Conservation (phyloP, 1,284 basidiomycete species). For the Ceratobasidium sp. region DNA sequence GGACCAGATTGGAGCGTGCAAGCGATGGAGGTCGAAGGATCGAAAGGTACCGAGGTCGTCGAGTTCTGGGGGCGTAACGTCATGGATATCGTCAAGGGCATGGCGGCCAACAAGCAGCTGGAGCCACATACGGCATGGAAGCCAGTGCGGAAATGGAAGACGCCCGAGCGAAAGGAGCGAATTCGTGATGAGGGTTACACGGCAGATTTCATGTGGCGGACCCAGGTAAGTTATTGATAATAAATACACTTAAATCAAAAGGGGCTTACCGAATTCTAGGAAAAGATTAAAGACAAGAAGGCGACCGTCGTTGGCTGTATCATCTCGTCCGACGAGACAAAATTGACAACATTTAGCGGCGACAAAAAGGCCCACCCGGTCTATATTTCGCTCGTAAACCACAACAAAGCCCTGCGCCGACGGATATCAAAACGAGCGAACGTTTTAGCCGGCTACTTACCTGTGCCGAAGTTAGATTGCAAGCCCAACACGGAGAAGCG, state of each 20-base stretch:
- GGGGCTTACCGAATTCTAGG: constrained; percentile 1
- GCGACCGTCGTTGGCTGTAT: constrained; percentile 35
- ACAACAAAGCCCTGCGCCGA: constrained; percentile 41
- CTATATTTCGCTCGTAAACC: constrained; percentile 48
- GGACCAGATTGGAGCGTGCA: constrained; percentile 10
- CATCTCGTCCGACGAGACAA: constrained; percentile 47
- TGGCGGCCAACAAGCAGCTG: constrained; percentile 49
- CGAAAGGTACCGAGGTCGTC: constrained; percentile 48
- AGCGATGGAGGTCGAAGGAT: constrained; percentile 47
- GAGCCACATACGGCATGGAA: background rate
- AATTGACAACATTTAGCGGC: constrained; percentile 40
- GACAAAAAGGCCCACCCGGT: constrained; percentile 48
- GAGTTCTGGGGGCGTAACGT: constrained; percentile 55
- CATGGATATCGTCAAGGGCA: constrained; percentile 55
- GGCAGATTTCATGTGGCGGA: constrained; percentile 38
- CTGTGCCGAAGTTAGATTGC: constrained; percentile 28
- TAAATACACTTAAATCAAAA: background rate
- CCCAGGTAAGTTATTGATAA: constrained; percentile 29
- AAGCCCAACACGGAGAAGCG: background rate
- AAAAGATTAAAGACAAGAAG: constrained; percentile 2
- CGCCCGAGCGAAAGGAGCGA: background rate
- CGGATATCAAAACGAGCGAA: constrained; percentile 28
- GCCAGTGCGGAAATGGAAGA: constrained; percentile 8
- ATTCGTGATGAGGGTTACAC: constrained; percentile 35
- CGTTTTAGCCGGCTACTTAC: constrained; percentile 46